Evolutionary conservation across 2,329 filamentous ascomycete genomes (phyloP), one percentile per base, ranked within the genome.

Genomic region (Trichocomaceae sp.): DNA sequence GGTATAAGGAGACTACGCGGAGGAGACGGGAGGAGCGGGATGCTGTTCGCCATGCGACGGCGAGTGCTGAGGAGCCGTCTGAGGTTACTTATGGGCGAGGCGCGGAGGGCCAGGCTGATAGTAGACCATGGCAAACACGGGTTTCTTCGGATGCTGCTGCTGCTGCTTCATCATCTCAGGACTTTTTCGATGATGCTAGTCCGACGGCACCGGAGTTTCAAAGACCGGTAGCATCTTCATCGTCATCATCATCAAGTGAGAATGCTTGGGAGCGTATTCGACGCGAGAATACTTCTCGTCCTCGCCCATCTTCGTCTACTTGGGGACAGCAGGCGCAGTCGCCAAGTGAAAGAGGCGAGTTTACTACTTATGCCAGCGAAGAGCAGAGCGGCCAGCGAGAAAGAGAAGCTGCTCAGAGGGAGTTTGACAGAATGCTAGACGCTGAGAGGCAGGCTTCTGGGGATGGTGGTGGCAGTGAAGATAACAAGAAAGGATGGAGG

Each of bases 361-460:
- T 44, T 29, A 35, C 52, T 7, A 29, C 47, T 12, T 57, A 49
- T 45, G 47, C 50, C 10, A 45, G 41, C 8, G 55, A 59, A 39
- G 64, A 63, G 9, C 58, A 55, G 6, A 63, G 62, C 3, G 57
- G 58, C 17, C 61, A 60, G 22, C 60, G 62, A 5, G 69, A 72
- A 23, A 64, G 66, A 47, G 68, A 74, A 41, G 64, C 69, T 52
- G 72, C 73, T 2, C 73, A 73, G 54, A 69, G 66, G 8, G 70
- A 75, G 2, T 77, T 77, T 50, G 71, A 77, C 56, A 63, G 63
- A 10, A 64, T 76, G 64, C 57, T 77, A 17, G 74, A 77, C 2
- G 59, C 65, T 0, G 74, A 76, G 60, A 51, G 58, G 9, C 53
- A 50, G 29, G 2, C 17, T 13, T 54, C 57, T 31, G 44, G 47